These are phyloP conservation scores for Isoetes engelmannii DNA, from an alignment of 83 land plant species.

Conservation along the genomic window DNA sequence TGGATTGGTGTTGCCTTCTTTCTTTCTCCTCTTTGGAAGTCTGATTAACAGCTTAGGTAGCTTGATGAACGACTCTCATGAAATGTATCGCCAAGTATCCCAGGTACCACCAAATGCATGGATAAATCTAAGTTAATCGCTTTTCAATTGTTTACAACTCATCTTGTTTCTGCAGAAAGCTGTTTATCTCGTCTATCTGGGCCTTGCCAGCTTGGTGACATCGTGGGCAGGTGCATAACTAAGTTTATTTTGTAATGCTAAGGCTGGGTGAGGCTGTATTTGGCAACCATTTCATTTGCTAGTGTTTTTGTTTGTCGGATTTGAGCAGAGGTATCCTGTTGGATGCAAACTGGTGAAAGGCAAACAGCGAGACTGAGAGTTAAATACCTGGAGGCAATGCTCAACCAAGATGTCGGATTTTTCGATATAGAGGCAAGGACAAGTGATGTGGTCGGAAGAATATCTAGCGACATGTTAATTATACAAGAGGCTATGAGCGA, in stretches of 20 bases:
- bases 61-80: slow-evolving; percentile 3
- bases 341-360: slow-evolving; percentile 30
- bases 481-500: slow-evolving; percentile 20
- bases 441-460: slow-evolving; percentile 10
- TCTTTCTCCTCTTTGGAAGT: slow-evolving; percentile 21
- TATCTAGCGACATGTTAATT: slow-evolving; percentile 15
- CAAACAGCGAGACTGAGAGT: slow-evolving; percentile 21
- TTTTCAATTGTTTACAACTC: too few species aligned
- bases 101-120: slow-evolving; percentile 17
- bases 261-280: background rate
- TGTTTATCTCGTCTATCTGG: slow-evolving; percentile 13
- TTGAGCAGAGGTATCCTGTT: slow-evolving; percentile 24
- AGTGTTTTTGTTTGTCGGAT: background rate
- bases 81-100: slow-evolving; percentile 8
- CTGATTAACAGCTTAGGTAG: slow-evolving; percentile 21
- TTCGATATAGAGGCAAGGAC: slow-evolving; percentile 16
- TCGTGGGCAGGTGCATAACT: slow-evolving; percentile 17
- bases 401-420: slow-evolving; percentile 18
- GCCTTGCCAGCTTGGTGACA: slow-evolving; percentile 4
- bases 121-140: background rate
- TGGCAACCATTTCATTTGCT: background rate
- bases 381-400: slow-evolving; percentile 15
- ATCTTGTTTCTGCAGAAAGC: background rate
- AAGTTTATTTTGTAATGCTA: background rate
- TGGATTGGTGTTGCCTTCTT: slow-evolving; percentile 23